Base-by-base conservation (phyloP, 768 basidiomycete species). In the Polyporus arcularius region DNA sequence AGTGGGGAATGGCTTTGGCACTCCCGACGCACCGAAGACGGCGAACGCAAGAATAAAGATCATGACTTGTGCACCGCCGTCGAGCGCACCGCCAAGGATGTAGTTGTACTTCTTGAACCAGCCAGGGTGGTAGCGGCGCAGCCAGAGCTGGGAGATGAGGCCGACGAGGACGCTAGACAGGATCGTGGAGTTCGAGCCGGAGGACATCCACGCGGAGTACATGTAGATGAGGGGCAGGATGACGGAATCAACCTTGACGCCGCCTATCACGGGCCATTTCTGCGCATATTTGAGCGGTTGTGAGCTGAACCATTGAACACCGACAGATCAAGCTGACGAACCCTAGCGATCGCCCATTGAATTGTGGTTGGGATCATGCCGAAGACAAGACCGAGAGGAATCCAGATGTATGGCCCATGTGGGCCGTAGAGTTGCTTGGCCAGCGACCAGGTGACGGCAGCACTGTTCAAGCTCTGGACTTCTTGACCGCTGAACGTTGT, bases 21-120 rank as follows among this genome's bases (percentile, higher is more conserved):
- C 67, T 10, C 85, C 85, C 0, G 81, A 80, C 14, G 83, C 85
- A 16, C 87, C 86, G 64, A 84, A 85, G 26, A 87, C 84, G 2
- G 85, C 84, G 69, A 87, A 88, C 0, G 85, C 84, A 4, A 85
- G 74, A 41, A 88, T 75, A 67, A 86, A 85, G 32, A 84, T 78
- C 82, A 86, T 85, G 51, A 85, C 78, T 68, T 87, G 86, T 15
- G 84, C 82, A 9, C 87, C 86, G 30, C 86, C 86, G 66, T 87
- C 85, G 39, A 87, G 73, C 7, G 83, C 88, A 43, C 86, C 89
- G 31, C 85, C 67, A 4, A 89, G 71, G 41, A 87, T 82, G 67
- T 86, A 87, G 68, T 88, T 87, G 70, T 86, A 86, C 65, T 77
- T 76, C 67, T 82, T 80, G 72, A 86, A 90, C 87, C 87, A 90